A percentile compares a stretch with the other conserved stretches of the same genome.
Conservation (phyloP, 495 filamentous ascomycete species). For the Neurospora sp. region DNA sequence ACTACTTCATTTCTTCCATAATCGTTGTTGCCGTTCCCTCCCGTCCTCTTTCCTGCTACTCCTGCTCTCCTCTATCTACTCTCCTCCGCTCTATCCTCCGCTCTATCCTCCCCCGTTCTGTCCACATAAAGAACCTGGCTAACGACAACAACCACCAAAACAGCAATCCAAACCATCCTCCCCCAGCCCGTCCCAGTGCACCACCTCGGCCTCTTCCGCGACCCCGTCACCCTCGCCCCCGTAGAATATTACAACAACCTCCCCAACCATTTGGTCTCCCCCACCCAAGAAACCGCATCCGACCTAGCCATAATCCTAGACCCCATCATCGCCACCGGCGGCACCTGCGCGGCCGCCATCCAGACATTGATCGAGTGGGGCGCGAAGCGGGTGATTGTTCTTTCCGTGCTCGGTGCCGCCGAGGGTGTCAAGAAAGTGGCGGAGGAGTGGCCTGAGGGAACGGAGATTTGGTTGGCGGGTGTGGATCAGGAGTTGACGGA, state of each 20-base stretch:
- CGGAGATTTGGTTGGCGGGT: constrained; percentile 76
- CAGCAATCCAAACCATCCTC: constrained; percentile 74
- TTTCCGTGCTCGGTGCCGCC: constrained; percentile 64
- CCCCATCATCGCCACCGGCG: constrained; percentile 88
- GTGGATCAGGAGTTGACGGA: constrained; percentile 63
- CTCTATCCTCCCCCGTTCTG: too few species aligned
- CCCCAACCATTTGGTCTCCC: constrained; percentile 49
- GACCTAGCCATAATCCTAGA: constrained; percentile 72
- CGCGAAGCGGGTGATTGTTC: constrained; percentile 64
- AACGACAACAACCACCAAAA: too few species aligned
- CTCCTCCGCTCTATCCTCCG: background rate
- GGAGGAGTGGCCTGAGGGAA: constrained; percentile 59
- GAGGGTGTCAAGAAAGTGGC: constrained; percentile 59
- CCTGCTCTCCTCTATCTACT: background rate
- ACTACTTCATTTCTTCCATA: too few species aligned
- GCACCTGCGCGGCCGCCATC: constrained; percentile 81
- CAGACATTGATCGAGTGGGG: constrained; percentile 87
- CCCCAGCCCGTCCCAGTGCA: constrained; percentile 74
- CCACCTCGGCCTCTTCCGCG: constrained; percentile 89
- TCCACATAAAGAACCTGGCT: too few species aligned
- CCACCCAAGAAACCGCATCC: constrained; percentile 19
- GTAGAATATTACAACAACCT: constrained; percentile 99
- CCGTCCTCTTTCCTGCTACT: too few species aligned
- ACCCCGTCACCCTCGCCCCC: constrained; percentile 70
- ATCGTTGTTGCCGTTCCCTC: too few species aligned